phyloP scores from a whole-genome alignment of 2,329 filamentous ascomycete genomes.

The Ophiostoma quercus region DNA sequence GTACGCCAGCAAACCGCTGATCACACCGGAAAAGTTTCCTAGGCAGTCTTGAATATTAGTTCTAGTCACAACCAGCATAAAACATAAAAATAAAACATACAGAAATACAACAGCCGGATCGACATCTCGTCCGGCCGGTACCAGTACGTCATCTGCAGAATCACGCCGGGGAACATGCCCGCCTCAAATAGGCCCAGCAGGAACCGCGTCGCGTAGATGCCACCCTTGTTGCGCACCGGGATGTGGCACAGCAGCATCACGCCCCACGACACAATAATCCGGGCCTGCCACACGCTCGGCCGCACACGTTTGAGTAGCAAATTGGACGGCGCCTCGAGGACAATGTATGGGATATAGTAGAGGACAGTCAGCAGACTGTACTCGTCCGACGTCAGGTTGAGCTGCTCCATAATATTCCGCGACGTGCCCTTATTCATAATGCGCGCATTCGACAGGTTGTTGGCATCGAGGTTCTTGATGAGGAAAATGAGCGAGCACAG shows the following conservation, averaged over 20 bases:
- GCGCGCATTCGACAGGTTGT: constrained; percentile 40
- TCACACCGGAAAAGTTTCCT: constrained; percentile 39
- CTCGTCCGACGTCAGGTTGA: constrained; percentile 38
- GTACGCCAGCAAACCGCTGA: constrained; percentile 42
- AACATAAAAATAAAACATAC: constrained; percentile 30
- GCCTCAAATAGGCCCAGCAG: constrained; percentile 62
- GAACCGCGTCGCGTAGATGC: constrained; percentile 48
- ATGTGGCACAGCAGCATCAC: constrained; percentile 49
- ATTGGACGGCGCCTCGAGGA: constrained; percentile 74
- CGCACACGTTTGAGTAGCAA: constrained; percentile 67
- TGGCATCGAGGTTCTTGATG: constrained; percentile 39
- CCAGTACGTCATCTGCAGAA: constrained; percentile 43
- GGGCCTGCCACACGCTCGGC: constrained; percentile 68
- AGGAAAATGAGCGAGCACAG: constrained; percentile 40
- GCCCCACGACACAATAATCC: constrained; percentile 64
- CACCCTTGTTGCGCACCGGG: constrained; percentile 45
- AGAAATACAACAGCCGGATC: constrained; percentile 43
- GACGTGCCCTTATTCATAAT: constrained; percentile 42
- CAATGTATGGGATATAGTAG: constrained; percentile 60
- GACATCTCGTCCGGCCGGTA: constrained; percentile 46
- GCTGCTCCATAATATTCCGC: constrained; percentile 40
- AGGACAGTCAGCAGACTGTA: constrained; percentile 38
- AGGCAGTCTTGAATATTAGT: constrained; percentile 33
- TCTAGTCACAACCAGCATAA: constrained; percentile 18
- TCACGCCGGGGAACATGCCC: constrained; percentile 60